Evolutionary conservation across 352 stramenopile genomes (phyloP).

Genomic region (Phytopythium cucurbitacearum): DNA sequence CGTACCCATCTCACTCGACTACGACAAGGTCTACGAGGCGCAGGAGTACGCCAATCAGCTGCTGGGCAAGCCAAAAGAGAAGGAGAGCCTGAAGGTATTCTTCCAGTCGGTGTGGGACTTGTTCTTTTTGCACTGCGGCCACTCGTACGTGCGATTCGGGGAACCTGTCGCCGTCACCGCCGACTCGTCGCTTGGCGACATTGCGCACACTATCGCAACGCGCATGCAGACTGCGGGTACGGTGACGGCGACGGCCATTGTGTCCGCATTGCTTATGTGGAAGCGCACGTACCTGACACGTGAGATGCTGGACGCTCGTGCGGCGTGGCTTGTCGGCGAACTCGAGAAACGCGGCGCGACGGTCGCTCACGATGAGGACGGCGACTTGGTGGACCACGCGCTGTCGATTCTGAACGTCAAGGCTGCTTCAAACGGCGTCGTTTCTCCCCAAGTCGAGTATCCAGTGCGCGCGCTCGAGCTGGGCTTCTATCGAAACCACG

Average conservation of each 20-base stretch:
- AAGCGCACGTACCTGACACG: conserved; percentile 54
- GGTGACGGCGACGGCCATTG: conserved; percentile 68
- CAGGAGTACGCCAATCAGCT: conserved; percentile 85
- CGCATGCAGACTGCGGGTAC: conserved; percentile 77
- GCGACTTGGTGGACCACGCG: conserved; percentile 51
- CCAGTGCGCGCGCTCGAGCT: conserved; percentile 67
- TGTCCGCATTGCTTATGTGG: conserved; percentile 78
- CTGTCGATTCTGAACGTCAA: conserved; percentile 56
- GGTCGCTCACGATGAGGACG: conserved; percentile 53
- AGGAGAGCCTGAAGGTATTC: conserved; percentile 71
- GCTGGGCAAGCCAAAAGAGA: conserved; percentile 81
- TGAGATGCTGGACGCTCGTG: conserved; percentile 50
- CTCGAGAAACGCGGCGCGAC: conserved; percentile 38
- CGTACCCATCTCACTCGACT: conserved; percentile 86
- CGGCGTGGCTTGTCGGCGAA: conserved; percentile 55
- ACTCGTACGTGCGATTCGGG: conserved; percentile 85
- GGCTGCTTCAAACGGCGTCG: conserved; percentile 29
- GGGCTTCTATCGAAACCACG: conserved; percentile 84
- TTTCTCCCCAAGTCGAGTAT: conserved; percentile 50
- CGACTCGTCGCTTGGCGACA: conserved; percentile 35
- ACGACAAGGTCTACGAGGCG: conserved; percentile 88
- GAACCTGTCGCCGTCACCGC: conserved; percentile 57
- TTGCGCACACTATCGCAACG: conserved; percentile 46
- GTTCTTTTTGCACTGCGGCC: conserved; percentile 68
- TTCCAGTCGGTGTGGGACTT: conserved; percentile 71